These are phyloP conservation scores for Sutorius eximius DNA, from an alignment of 1,284 basidiomycete genomes.

Conservation along the genomic window DNA sequence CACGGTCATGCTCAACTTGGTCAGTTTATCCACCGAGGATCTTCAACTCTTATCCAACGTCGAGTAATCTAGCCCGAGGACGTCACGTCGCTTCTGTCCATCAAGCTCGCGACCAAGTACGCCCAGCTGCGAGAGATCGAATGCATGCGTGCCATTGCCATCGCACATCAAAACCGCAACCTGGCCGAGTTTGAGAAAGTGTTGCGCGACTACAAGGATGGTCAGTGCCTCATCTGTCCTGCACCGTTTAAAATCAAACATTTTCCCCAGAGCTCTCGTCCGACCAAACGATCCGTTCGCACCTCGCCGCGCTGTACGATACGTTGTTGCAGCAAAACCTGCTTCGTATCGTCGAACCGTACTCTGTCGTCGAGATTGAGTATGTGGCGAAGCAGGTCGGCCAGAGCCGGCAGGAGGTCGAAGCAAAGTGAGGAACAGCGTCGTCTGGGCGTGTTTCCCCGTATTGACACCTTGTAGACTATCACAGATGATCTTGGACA, in stretches of 20 bases:
- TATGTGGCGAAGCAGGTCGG: slow-evolving; percentile 89
- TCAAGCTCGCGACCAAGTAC: slow-evolving; percentile 89
- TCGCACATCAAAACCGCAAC: slow-evolving; percentile 90
- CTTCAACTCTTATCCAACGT: background rate
- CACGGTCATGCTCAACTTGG: slow-evolving; percentile 96
- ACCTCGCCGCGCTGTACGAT: slow-evolving; percentile 91
- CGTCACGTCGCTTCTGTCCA: slow-evolving; percentile 79
- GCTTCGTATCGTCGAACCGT: slow-evolving; percentile 92
- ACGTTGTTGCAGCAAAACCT: slow-evolving; percentile 95
- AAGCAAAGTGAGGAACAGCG: slow-evolving; percentile 73
- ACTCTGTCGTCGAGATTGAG: slow-evolving; percentile 87
- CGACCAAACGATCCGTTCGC: slow-evolving; percentile 92
- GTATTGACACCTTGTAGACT: slow-evolving; percentile 50
- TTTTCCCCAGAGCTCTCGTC: slow-evolving; percentile 80
- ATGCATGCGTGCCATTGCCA: slow-evolving; percentile 92
- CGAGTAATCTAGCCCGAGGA: slow-evolving; percentile 78
- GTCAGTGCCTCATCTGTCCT: slow-evolving; percentile 41
- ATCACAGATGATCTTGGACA: slow-evolving; percentile 98
- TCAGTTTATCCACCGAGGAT: slow-evolving; percentile 38
- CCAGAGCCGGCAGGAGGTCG: slow-evolving; percentile 89
- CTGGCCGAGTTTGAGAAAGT: slow-evolving; percentile 89
- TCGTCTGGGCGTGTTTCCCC: background rate
- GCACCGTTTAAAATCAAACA: background rate
- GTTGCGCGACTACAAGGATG: slow-evolving; percentile 84
- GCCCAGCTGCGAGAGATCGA: slow-evolving; percentile 83